A percentile compares a stretch with the other conserved stretches of the same genome.
Conservation (phyloP, 164 flowering plant species). For the Macadamia tetraphylla region DNA sequence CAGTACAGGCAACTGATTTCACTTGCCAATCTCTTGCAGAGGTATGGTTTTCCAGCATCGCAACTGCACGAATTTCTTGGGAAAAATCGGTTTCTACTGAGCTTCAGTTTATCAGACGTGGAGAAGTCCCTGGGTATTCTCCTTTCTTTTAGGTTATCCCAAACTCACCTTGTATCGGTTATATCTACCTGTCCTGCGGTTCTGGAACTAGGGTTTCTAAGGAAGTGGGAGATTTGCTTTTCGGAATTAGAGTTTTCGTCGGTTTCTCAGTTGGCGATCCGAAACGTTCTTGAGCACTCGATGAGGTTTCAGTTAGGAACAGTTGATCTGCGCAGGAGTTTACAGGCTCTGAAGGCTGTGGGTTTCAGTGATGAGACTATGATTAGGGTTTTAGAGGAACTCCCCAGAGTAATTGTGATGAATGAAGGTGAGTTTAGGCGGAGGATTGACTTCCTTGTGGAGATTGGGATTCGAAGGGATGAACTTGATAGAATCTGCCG, state of each 20-base stretch:
- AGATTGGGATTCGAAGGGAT: slow-evolving; percentile 30
- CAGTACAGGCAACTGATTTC: slow-evolving; percentile 28
- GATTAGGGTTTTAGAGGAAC: slow-evolving; percentile 47
- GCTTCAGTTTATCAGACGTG: slow-evolving; percentile 24
- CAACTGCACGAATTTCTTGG: slow-evolving; percentile 35
- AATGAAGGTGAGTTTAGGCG: slow-evolving; percentile 24
- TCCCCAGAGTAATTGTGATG: slow-evolving; percentile 41
- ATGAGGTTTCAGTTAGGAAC: slow-evolving; percentile 42
- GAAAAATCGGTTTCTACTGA: slow-evolving; percentile 38
- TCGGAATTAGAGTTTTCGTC: slow-evolving; percentile 17
- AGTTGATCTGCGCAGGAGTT: slow-evolving; percentile 22
- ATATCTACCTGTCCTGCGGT: slow-evolving; percentile 44
- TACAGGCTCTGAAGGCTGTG: slow-evolving; percentile 41
- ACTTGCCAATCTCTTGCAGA: slow-evolving; percentile 45
- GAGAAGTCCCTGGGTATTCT: slow-evolving; percentile 50
- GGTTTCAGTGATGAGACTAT: slow-evolving; percentile 50
- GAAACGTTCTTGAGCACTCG: slow-evolving; percentile 44
- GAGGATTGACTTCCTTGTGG: slow-evolving; percentile 38
- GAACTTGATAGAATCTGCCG: slow-evolving; percentile 37
- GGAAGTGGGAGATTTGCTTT: slow-evolving; percentile 47
- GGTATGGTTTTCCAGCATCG: slow-evolving; percentile 54
- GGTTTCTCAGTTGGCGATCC: slow-evolving; percentile 29
- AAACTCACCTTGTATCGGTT: slow-evolving; percentile 38
- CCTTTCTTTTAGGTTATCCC: slow-evolving; percentile 40
- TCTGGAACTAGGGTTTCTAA: slow-evolving; percentile 31